Percentiles rank a stretch among this genome's conserved stretches.
phyloP scores from a whole-genome alignment of 768 basidiomycete species.

The Tremella fuciformis region DNA sequence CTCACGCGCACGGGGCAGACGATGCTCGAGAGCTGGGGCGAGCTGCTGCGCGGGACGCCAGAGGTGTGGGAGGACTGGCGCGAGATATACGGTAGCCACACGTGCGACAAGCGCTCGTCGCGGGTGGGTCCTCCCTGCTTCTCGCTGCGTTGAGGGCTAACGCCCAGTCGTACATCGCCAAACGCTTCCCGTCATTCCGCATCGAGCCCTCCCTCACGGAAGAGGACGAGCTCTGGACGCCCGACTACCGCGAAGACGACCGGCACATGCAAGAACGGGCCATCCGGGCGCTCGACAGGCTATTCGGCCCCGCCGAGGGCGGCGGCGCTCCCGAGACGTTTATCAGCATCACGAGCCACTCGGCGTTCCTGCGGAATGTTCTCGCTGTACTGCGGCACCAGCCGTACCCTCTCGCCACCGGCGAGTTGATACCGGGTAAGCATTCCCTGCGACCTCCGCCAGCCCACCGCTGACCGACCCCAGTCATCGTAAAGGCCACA shows the following conservation, averaged over 20 bases:
- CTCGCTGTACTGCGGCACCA: slow-evolving; percentile 44
- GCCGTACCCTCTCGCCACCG: slow-evolving; percentile 44
- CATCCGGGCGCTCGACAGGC: slow-evolving; percentile 35
- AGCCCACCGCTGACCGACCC: no score
- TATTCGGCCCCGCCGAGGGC: slow-evolving; percentile 28
- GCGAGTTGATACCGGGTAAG: slow-evolving; percentile 47
- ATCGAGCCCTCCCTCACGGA: slow-evolving; percentile 46
- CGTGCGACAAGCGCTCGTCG: slow-evolving; percentile 46
- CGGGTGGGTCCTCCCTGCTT: slow-evolving; percentile 31
- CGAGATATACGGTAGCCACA: slow-evolving; percentile 50
- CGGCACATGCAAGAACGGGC: slow-evolving; percentile 40
- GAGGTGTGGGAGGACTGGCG: slow-evolving; percentile 48
- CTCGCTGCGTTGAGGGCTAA: not conserved
- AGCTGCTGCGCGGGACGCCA: slow-evolving; percentile 37
- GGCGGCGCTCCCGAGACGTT: slow-evolving; percentile 42
- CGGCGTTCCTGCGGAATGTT: slow-evolving; percentile 41
- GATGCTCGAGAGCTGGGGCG: slow-evolving; percentile 44
- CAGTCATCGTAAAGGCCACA: slow-evolving; percentile 3
- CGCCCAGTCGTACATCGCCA: slow-evolving; percentile 30
- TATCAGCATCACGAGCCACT: slow-evolving; percentile 48
- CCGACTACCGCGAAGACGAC: slow-evolving; percentile 46
- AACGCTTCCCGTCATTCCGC: slow-evolving; percentile 42
- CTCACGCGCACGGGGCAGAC: slow-evolving; percentile 48
- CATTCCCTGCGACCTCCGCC: no score
- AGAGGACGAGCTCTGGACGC: slow-evolving; percentile 47